Base-by-base conservation (phyloP, 768 basidiomycete genomes). In the Russula lepida region DNA sequence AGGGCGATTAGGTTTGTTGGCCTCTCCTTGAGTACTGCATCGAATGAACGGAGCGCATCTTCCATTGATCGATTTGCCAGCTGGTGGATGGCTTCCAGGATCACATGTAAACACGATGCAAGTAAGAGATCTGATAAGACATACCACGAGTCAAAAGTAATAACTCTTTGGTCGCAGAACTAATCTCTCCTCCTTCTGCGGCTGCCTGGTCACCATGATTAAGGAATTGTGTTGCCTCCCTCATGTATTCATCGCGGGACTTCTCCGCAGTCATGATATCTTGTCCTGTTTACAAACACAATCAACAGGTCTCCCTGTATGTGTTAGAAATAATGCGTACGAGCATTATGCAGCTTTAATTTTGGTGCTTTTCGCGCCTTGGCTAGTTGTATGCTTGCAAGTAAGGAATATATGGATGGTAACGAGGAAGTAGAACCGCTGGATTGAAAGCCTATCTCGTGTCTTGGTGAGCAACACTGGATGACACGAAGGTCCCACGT, bases 1-100 rank as follows among this genome's bases (percentile, higher is more conserved):
- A 95, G 76, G 0, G 95, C 94, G 37, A 95, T 83, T 6, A 97
- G 70, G 69, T 98, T 95, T 19, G 86, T 90, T 0, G 94, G 89
- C 68, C 88, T 88, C 64, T 83, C 78, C 2, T 76, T 76, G 9
- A 98, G 78, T 11, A 95, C 85, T 27, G 80, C 81, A 15, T 95
- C 90, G 67, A 97, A 95, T 1, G 87, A 83, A 21, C 84, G 81
- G 66, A 86, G 74, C 0, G 95, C 94, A 61, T 91, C 86, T 39
- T 94, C 87, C 78, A 92, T 83, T 17, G 85, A 81, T 23, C 89
- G 82, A 4, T 82, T 85, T 1, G 91, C 87, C 21, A 98, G 76
- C 71, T 89, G 85, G 58, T 93, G 82, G 33, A 94, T 85, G 17
- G 89, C 94, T 95, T 52, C 2, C 60, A 17, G 47, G 28, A 44